Base-by-base conservation (phyloP, 2,329 filamentous ascomycete species). In the Neurospora sp. region DNA sequence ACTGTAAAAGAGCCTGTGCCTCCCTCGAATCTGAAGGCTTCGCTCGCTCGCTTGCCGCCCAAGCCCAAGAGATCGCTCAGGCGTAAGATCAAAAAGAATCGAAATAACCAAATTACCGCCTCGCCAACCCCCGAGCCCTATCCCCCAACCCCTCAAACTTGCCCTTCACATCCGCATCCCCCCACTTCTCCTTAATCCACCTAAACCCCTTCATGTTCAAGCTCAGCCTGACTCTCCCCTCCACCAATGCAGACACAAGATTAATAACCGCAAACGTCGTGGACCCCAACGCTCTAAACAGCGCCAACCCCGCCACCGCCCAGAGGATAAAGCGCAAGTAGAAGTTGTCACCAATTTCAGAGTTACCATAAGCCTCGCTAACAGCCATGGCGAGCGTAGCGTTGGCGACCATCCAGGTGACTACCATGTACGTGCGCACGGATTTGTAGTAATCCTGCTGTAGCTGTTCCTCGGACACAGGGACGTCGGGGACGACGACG, bases 381-480 rank as follows among this genome's bases (percentile, higher is more conserved):
- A 98, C 90, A 1, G 91, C 88, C 96, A 99, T 99, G 78, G 92
- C 95, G 43, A 99, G 88, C 71, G 97, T 88, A 3, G 91, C 93
- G 79, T 99, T 99, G 76, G 89, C 88, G 41, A 96, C 86, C 87
- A 99, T 93, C 96, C 96, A 99, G 66, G 90, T 86, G 62, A 97
- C 89, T 12, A 99, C 96, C 90, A 99, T 96, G 88, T 99, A 99
- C 0, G 96, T 99, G 69, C 96, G 89, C 68, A 99, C 96, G 52
- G 91, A 92, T 79, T 94, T 92, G 86, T 99, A 99, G 86, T 99
- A 99, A 81, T 99, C 96, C 80, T 99, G 96, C 80, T 99, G 96
- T 81, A 93, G 82, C 81, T 98, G 96, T 0, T 87, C 84, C 75
- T 97, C 95, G 62, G 87, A 89, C 17, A 88, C 75, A 0, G 83